Conservation (phyloP, 2,329 filamentous ascomycete genomes). For the Penicillium frequentans region DNA sequence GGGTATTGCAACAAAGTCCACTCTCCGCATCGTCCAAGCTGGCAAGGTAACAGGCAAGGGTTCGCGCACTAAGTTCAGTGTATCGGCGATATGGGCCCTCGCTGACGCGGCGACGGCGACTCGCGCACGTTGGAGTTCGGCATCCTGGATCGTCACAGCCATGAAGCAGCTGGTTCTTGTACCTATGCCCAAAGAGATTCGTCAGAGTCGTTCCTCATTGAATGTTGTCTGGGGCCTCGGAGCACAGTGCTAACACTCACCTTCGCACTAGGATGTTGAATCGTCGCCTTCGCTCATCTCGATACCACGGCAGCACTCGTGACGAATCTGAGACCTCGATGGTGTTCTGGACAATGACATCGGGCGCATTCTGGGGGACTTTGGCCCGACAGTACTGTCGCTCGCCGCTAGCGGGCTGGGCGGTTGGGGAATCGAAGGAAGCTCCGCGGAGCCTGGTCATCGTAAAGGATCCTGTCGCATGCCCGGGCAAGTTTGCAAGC, state of each 20-base stretch:
- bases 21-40: constrained; percentile 74
- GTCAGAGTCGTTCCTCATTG: not conserved
- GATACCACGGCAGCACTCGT: constrained; percentile 39
- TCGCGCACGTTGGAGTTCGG: constrained; percentile 76
- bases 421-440: constrained; percentile 34
- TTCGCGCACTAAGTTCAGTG: constrained; percentile 77
- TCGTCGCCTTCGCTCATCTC: constrained; percentile 41
- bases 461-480: constrained; percentile 29
- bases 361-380: constrained; percentile 42
- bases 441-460: constrained; percentile 47
- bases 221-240: not conserved
- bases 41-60: constrained; percentile 76
- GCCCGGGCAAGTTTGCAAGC: constrained; percentile 11
- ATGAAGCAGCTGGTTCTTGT: constrained; percentile 76
- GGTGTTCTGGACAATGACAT: constrained; percentile 40
- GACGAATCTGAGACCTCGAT: constrained; percentile 39
- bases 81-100: constrained; percentile 73
- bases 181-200: constrained; percentile 50
- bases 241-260: constrained; percentile 37
- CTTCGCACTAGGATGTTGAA: constrained; percentile 66
- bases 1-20: constrained; percentile 62
- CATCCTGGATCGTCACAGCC: constrained; percentile 73
- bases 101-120: constrained; percentile 67
- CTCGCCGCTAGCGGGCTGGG: constrained; percentile 28
- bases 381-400: constrained; percentile 36